Conservation (phyloP, 192 early-diverging fungal species). For the Gigaspora rosea region DNA sequence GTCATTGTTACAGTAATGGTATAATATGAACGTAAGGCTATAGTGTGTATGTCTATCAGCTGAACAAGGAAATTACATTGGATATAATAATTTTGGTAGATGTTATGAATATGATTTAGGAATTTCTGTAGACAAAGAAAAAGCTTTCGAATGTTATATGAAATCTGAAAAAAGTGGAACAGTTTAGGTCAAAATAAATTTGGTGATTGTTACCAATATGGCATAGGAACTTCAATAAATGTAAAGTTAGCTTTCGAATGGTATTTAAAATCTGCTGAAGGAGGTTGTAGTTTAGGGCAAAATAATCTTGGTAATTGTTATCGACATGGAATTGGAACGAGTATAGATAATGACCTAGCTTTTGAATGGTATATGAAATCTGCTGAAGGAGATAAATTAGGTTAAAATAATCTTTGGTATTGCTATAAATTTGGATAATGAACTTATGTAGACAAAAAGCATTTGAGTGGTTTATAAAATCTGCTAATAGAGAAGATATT, state of each 20-base stretch:
- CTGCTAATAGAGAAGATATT: constrained; percentile 44
- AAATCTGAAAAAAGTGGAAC: no score
- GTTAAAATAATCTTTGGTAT: constrained; percentile 80
- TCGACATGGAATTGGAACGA: constrained; percentile 59
- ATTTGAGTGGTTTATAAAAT: constrained; percentile 52
- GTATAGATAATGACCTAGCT: constrained; percentile 47
- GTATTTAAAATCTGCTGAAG: constrained; percentile 53
- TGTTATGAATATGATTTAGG: no score
- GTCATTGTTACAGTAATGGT: not conserved
- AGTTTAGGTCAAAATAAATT: no score
- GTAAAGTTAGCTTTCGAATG: constrained; percentile 62
- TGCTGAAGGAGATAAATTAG: constrained; percentile 22
- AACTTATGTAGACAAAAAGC: constrained; percentile 34
- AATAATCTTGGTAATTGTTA: constrained; percentile 63
- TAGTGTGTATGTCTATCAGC: no score
- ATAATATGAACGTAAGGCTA: no score
- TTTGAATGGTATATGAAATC: constrained; percentile 57
- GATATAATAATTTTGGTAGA: no score
- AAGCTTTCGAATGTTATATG: no score
- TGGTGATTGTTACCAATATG: no score
- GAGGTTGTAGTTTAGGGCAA: constrained; percentile 54
- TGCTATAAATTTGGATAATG: constrained; percentile 81
- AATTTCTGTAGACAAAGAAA: no score
- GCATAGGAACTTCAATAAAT: constrained; percentile 49
- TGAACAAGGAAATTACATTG: no score